Base-by-base conservation (phyloP, 805 yeast genomes). In the Tetrapisispora arboricola region DNA sequence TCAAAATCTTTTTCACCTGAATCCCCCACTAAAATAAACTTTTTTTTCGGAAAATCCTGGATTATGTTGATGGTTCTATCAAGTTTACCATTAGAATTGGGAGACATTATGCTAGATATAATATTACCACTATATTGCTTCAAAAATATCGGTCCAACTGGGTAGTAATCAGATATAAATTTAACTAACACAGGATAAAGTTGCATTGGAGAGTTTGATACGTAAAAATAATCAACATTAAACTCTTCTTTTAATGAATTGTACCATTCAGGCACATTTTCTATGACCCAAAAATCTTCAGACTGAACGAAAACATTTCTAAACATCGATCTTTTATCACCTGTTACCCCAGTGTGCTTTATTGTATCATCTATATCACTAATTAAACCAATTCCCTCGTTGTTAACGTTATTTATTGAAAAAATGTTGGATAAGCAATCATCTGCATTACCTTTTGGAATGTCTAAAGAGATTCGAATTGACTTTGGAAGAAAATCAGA, bases 361-460 rank as follows among this genome's bases (percentile, higher is more conserved):
- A 90, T 78, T 0, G 99, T 92, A 57, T 92, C 99, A 57, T 92
- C 99, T 32, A 92, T 80, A 59, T 92, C 99, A 52, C 88, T 79
- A 18, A 92, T 87, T 2, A 92, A 60, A 11, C 84, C 84, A 18
- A 80, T 65, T 0, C 94, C 92, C 0, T 54, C 38, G 1, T 54
- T 49, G 26, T 52, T 45, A 5, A 60, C 46, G 18, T 40, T 46
- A 31, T 45, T 35, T 6, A 46, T 32, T 8, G 51, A 46, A 27
- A 43, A 55, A 9, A 34, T 48, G n/a, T 45, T 30, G 1, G 48
- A 36, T 4, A 55, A 39, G 0, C 40, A 35, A n/a, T 36, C 36
- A 19, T 9, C 21, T 7, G 50, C 42, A 18, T 41, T 42, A 24
- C 48, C 17, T 3, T 43, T 19, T 5, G 57, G 51, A 3, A 52